Base-by-base conservation (phyloP, 768 basidiomycete genomes). In the Steccherinum ochraceum region DNA sequence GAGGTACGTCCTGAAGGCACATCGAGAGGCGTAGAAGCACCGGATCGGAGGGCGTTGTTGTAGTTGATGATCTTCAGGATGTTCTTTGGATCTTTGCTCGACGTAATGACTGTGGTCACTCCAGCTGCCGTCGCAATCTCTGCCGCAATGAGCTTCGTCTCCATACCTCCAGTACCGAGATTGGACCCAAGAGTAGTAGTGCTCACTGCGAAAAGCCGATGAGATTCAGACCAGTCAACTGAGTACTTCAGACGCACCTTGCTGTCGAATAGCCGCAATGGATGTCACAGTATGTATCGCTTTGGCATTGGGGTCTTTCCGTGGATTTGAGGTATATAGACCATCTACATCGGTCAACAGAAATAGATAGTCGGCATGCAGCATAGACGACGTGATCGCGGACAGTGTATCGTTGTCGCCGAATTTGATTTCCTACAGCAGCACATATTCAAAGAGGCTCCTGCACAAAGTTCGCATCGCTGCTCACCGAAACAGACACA, bases 371-470 rank as follows among this genome's bases (percentile, higher is more conserved):
- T 98, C 95, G 16, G 96, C 96, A 56, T 95, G 91, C 21, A 98
- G 86, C 89, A 99, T 98, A 5, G 91, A 90, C 3, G 93, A 86
- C 0, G 96, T 94, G 53, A 99, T 94, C 18, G 96, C 96, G 39
- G 95, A 97, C 16, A 99, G 73, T 0, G 95, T 97, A 65, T 99
- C 96, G 66, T 98, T 98, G 71, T 98, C 96, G 45, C 96, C 96
- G 58, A 99, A 99, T 89, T 93, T 95, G 55, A 99, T 98, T 86
- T 99, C 96, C 92, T 94, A 7, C 24, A n/a, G n/a, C n/a, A n/a
- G n/a, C n/a, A n/a, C n/a, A n/a, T n/a, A n/a, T n/a, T n/a, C n/a
- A n/a, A n/a, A n/a, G n/a, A n/a, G n/a, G n/a, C n/a, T n/a, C n/a
- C n/a, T n/a, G n/a, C n/a, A n/a, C n/a, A n/a, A n/a, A n/a, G n/a